Percentiles rank a stretch among this genome's conserved stretches.
phyloP scores from a whole-genome alignment of 768 basidiomycete species.

The Termitomyces sp. region DNA sequence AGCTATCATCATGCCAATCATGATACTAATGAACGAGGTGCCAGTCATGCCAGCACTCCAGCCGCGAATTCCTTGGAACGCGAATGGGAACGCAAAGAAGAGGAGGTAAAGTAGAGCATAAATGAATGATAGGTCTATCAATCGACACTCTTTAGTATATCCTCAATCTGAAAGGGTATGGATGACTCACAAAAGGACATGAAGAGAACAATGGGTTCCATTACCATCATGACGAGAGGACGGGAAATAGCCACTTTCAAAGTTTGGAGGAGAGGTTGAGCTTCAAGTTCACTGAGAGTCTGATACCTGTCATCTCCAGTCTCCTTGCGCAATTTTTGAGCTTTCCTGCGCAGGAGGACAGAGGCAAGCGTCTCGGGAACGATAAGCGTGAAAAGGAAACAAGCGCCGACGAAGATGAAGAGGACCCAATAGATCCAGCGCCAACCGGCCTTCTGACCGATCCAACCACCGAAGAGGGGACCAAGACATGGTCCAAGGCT shows the following conservation, averaged over 20 bases:
- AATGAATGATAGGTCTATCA: slow-evolving; percentile 1
- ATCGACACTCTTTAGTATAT: background rate
- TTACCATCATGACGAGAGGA: slow-evolving; percentile 12
- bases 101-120: slow-evolving; percentile 22
- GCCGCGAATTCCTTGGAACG: slow-evolving; percentile 38
- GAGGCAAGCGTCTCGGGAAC: slow-evolving; percentile 55
- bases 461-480: slow-evolving; percentile 50
- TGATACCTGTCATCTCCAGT: slow-evolving; percentile 23
- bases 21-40: slow-evolving; percentile 43
- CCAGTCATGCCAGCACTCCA: slow-evolving; percentile 40
- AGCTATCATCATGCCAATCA: slow-evolving; percentile 36
- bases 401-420: slow-evolving; percentile 39
- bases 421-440: slow-evolving; percentile 50
- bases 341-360: slow-evolving; percentile 42
- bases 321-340: slow-evolving; percentile 37
- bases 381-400: slow-evolving; percentile 36
- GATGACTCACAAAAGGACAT: slow-evolving; percentile 12
- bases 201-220: slow-evolving; percentile 8
- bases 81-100: slow-evolving; percentile 46
- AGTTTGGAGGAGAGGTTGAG: slow-evolving; percentile 2
- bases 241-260: slow-evolving; percentile 7
- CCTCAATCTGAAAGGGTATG: background rate
- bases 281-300: slow-evolving; percentile 10
- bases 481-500: slow-evolving; percentile 47
- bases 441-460: slow-evolving; percentile 45